These are phyloP conservation scores for Claviceps capensis DNA, from an alignment of 2,329 filamentous ascomycete genomes.

Conservation along the genomic window DNA sequence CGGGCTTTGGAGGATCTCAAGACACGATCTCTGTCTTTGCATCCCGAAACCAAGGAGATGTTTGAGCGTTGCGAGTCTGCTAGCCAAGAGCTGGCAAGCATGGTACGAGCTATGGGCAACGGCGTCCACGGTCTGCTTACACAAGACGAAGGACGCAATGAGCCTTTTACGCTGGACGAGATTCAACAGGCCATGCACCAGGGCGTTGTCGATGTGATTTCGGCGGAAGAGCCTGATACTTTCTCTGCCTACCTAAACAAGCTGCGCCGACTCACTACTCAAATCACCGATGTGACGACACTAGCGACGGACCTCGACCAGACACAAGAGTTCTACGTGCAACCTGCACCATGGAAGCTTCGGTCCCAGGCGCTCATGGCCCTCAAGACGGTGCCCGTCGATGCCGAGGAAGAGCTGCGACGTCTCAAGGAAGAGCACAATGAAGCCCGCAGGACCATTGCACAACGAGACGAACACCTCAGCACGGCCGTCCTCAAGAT, in stretches of 20 bases:
- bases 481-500: conserved; percentile 86
- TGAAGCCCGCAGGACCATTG: conserved; percentile 58
- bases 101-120: conserved; percentile 53
- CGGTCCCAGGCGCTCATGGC: conserved; percentile 69
- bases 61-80: conserved; percentile 58
- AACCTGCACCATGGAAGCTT: conserved; percentile 66
- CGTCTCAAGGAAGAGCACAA: conserved; percentile 68
- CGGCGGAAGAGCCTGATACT: conserved; percentile 47
- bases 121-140: conserved; percentile 50
- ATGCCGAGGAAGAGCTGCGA: conserved; percentile 74
- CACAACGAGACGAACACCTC: conserved; percentile 65
- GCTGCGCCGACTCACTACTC: conserved; percentile 48
- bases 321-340: conserved; percentile 66
- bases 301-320: conserved; percentile 58
- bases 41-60: conserved; percentile 48
- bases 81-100: conserved; percentile 49
- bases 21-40: conserved; percentile 58
- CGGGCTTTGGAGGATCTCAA: conserved; percentile 67
- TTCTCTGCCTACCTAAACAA: conserved; percentile 56
- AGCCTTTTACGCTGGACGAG: conserved; percentile 53
- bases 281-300: conserved; percentile 56
- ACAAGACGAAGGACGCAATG: conserved; percentile 55
- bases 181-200: conserved; percentile 49
- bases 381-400: conserved; percentile 67
- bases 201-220: conserved; percentile 33